phyloP scores from a whole-genome alignment of 2,329 filamentous ascomycete species.

The Colletotrichum sojae region DNA sequence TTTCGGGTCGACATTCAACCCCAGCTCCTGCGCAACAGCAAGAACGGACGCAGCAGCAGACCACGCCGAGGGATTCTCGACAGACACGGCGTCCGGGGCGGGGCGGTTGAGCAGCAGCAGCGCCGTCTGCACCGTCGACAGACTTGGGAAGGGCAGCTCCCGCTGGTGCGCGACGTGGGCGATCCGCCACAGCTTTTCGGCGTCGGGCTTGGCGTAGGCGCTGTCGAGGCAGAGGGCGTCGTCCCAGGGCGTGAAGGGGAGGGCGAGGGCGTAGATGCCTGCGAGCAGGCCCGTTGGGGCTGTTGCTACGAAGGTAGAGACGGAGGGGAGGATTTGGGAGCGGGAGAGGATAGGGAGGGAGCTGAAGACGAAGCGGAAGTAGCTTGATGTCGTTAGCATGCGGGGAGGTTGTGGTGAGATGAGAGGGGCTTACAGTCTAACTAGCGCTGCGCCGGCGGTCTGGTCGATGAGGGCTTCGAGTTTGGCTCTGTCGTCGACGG shows the following conservation, averaged over 20 bases:
- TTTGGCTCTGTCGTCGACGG: neutral
- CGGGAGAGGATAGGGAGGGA: slow-evolving; percentile 43
- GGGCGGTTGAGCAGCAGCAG: neutral
- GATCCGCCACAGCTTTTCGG: slow-evolving; percentile 41
- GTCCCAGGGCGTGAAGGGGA: slow-evolving; percentile 43
- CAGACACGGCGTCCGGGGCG: neutral
- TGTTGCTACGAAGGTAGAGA: slow-evolving; percentile 32
- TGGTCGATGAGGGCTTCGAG: neutral
- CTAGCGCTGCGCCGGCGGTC: neutral
- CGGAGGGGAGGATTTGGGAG: slow-evolving; percentile 31
- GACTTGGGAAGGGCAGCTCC: neutral
- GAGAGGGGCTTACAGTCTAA: neutral
- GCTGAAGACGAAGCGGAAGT: slow-evolving; percentile 41
- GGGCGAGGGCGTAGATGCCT: slow-evolving; percentile 42
- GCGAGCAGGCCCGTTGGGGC: slow-evolving; percentile 41
- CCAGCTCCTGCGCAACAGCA: neutral
- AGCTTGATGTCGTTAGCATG: neutral
- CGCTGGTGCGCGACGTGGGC: slow-evolving; percentile 21
- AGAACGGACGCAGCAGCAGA: neutral
- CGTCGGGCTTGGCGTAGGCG: slow-evolving; percentile 42
- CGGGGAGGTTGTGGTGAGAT: neutral
- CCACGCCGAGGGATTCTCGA: neutral
- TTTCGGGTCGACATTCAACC: neutral
- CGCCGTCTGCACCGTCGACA: neutral
- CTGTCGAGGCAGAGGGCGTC: slow-evolving; percentile 42